Evolutionary conservation across 441 rosid genomes (phyloP).

Genomic region (Populus trichocarpa): DNA sequence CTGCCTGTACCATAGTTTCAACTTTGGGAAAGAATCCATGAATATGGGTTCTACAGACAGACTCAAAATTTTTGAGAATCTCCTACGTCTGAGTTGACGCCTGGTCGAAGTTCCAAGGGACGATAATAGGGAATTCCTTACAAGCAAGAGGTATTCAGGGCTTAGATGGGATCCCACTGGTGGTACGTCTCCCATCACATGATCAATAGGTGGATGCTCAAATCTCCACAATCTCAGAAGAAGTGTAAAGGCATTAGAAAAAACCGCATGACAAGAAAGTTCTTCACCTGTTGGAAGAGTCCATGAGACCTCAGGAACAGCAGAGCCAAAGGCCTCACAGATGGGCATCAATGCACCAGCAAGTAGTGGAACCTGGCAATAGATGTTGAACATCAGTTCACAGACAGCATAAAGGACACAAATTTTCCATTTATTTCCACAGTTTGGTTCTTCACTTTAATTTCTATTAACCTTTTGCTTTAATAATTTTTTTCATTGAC

Average conservation of each 20-base stretch:
- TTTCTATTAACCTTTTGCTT: not conserved
- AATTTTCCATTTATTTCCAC: slow-evolving; percentile 7
- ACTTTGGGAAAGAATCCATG: slow-evolving; percentile 86
- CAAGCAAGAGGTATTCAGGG: slow-evolving; percentile 79
- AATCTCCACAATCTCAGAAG: slow-evolving; percentile 91
- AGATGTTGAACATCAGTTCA: slow-evolving; percentile 25
- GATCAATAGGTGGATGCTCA: slow-evolving; percentile 76
- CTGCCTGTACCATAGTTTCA: slow-evolving; percentile 80
- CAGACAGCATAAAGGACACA: slow-evolving; percentile 12
- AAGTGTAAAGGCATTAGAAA: slow-evolving; percentile 88
- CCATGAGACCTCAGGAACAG: slow-evolving; percentile 59
- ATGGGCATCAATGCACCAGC: slow-evolving; percentile 90
- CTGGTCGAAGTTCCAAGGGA: slow-evolving; percentile 63
- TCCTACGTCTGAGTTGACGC: slow-evolving; percentile 50
- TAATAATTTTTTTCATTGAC: not conserved
- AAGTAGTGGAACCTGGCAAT: slow-evolving; percentile 76
- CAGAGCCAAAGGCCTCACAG: slow-evolving; percentile 93
- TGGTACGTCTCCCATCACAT: slow-evolving; percentile 63
- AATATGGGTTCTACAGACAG: slow-evolving; percentile 54
- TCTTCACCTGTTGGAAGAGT: slow-evolving; percentile 80
- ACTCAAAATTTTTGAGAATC: slow-evolving; percentile 50
- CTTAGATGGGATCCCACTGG: slow-evolving; percentile 64
- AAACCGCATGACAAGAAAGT: slow-evolving; percentile 70
- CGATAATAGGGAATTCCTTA: slow-evolving; percentile 72
- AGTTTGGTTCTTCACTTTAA: slow-evolving; percentile 11